Conservation (phyloP, 75 land plant species). For the Adiantum capillusveneris region DNA sequence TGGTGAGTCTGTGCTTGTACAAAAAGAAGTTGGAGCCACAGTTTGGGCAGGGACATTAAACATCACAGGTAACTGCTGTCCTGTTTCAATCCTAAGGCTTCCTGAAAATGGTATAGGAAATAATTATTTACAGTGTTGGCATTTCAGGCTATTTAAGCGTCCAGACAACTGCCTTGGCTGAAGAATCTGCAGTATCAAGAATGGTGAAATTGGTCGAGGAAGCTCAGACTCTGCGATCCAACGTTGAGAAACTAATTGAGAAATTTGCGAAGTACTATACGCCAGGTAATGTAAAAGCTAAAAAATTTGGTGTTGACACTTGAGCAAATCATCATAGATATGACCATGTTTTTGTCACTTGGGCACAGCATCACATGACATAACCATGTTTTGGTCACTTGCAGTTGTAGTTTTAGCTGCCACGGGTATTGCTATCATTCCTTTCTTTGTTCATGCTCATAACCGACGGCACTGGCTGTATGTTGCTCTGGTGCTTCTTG, state of each 20-base stretch:
- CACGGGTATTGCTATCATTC: constrained; percentile 44
- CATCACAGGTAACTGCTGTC: constrained; percentile 63
- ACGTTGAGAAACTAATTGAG: constrained; percentile 63
- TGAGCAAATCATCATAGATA: too few relatives aligned
- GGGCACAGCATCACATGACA: too few relatives aligned
- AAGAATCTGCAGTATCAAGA: constrained; percentile 76
- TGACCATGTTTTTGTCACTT: too few relatives aligned
- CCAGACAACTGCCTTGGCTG: constrained; percentile 60
- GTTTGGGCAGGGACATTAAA: constrained; percentile 95
- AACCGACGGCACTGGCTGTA: constrained; percentile 60
- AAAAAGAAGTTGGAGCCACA: constrained; percentile 49
- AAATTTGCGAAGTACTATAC: constrained; percentile 77
- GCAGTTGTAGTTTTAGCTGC: constrained; percentile 49
- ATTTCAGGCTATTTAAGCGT: constrained; percentile 69
- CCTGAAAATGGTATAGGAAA: too few relatives aligned
- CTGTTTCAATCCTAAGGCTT: too few relatives aligned
- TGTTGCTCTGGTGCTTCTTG: constrained; percentile 71
- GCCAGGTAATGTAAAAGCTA: constrained; percentile 79
- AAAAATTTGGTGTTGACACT: too few relatives aligned
- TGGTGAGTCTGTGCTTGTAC: constrained; percentile 77
- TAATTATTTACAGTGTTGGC: too few relatives aligned
- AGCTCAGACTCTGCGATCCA: constrained; percentile 69
- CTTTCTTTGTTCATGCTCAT: constrained; percentile 37
- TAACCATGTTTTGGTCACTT: not conserved
- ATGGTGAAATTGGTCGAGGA: constrained; percentile 94